Conservation (phyloP, 1,284 basidiomycete species). For the Tilletia walkeri region DNA sequence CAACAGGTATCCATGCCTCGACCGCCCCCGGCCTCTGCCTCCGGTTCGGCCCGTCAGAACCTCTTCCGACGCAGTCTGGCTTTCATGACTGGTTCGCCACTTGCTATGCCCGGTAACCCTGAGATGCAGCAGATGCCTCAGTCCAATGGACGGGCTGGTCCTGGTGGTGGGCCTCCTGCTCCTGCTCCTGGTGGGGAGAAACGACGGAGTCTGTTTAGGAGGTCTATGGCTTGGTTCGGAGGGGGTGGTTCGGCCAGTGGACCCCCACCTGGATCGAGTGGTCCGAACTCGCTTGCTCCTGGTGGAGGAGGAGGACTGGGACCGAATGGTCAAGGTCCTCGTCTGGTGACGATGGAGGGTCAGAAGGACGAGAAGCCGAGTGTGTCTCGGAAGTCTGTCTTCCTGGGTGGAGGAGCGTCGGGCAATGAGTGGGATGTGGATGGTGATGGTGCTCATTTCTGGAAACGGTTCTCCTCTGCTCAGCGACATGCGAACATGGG, state of each 20-base stretch:
- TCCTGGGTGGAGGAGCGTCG: conserved; percentile 39
- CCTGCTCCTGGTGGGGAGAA: conserved; percentile 14
- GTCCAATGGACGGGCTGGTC: background rate
- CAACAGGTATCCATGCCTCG: background rate
- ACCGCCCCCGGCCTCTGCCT: background rate
- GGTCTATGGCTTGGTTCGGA: conserved; percentile 41
- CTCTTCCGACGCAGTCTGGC: conserved; percentile 41
- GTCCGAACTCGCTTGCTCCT: too few species aligned
- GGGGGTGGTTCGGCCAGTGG: background rate
- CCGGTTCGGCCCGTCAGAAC: conserved; percentile 22
- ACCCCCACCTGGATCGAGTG: too few species aligned
- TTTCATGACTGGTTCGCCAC: conserved; percentile 28
- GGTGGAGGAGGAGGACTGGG: too few species aligned
- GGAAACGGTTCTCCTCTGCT: conserved; percentile 42
- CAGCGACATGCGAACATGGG: conserved; percentile 34
- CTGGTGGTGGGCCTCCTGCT: too few species aligned
- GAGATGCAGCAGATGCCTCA: background rate
- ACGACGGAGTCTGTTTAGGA: conserved; percentile 37
- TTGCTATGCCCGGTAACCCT: background rate
- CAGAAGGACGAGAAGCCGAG: conserved; percentile 40
- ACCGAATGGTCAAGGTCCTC: background rate
- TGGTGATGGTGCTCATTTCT: conserved; percentile 47
- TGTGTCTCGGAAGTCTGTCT: conserved; percentile 39
- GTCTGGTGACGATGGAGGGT: conserved; percentile 27
- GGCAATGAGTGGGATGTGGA: conserved; percentile 48